A percentile compares a stretch with the other conserved stretches of the same genome.
phyloP scores from a whole-genome alignment of 306 rosid species.

The Dalbergia cultrata region DNA sequence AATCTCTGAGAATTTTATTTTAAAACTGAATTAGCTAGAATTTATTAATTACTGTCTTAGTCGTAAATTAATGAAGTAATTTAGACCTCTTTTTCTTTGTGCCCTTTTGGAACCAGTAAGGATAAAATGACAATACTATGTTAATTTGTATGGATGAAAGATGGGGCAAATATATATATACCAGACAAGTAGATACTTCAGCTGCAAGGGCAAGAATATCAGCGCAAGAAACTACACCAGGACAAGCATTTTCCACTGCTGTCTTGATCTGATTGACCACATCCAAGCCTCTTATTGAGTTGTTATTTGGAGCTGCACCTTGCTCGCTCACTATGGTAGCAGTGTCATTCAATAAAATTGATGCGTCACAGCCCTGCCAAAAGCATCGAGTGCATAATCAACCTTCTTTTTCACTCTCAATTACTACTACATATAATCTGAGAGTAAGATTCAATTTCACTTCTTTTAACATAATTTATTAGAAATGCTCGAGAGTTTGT shows the following conservation, averaged over 20 bases:
- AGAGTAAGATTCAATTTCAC: not conserved
- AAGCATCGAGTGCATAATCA: not conserved
- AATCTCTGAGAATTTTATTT: too few relatives aligned
- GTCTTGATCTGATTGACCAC: slow-evolving; percentile 64
- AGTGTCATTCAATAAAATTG: slow-evolving; percentile 61
- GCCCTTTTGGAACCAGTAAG: too few relatives aligned
- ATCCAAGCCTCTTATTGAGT: slow-evolving; percentile 66
- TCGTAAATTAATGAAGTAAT: too few relatives aligned
- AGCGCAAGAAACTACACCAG: slow-evolving; percentile 63
- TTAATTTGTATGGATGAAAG: not conserved
- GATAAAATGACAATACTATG: not conserved
- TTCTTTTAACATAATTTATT: not conserved
- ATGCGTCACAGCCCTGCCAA: slow-evolving; percentile 71
- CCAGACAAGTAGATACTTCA: slow-evolving; percentile 55
- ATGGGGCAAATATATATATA: slow-evolving; percentile 5
- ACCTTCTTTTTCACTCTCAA: not conserved
- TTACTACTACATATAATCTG: not conserved
- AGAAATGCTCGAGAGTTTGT: too few relatives aligned
- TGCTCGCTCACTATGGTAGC: slow-evolving; percentile 59
- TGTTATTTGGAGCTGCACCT: slow-evolving; percentile 47
- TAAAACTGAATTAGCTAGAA: too few relatives aligned
- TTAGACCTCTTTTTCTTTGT: too few relatives aligned
- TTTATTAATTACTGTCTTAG: too few relatives aligned
- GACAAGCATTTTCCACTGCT: slow-evolving; percentile 57
- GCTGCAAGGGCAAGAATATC: slow-evolving; percentile 72